Evolutionary conservation across 768 basidiomycete genomes (phyloP), one percentile per base, ranked within the genome.

Genomic region (Terana coerulea): DNA sequence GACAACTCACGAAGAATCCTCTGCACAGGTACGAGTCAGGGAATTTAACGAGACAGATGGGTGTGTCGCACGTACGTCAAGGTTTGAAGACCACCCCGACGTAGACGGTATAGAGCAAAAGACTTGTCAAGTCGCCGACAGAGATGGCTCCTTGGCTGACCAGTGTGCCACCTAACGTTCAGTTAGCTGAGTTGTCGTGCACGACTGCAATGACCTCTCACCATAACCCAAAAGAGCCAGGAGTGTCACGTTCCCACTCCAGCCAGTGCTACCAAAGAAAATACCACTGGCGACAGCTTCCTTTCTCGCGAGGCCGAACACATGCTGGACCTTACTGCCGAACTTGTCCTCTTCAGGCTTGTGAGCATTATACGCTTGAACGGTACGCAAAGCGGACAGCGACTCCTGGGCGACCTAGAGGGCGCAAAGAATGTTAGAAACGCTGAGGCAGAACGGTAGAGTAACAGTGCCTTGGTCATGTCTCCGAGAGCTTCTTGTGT

Each of bases 401-500:
- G 94, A 84, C 63, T 99, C 95, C 53, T 91, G 86, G 5, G 95
- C 94, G 11, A 91, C 84, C 79, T 90, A 51, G 30, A 48, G 3
- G 28, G 25, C 28, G 22, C 7, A 6, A 6, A 17, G 45, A n/a
- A 21, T 9, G n/a, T 39, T 9, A 17, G 11, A 14, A 17, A 9
- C 28, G 8, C 9, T 2, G 19, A 17, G 43, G n/a, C 25, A 30
- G 39, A 22, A 33, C 0, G 25, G n/a, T 52, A 11, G 11, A 17
- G 24, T 40, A 33, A 29, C n/a, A 58, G 60, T 33, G 72, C 76
- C 68, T 80, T 94, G 28, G 93, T 91, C 94, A 95, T 93, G 49
- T 95, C 94, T 49, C 95, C 95, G 47, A 97, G 79, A 1, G 95
- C 92, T 61, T 94, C 93, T 67, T 99, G 95, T 5, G 95, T 95